Percentiles rank a stretch among this genome's conserved stretches.
These are phyloP conservation scores for Paraphoma sp. DNA, from an alignment of 2,329 filamentous ascomycete species.

Conservation along the genomic window DNA sequence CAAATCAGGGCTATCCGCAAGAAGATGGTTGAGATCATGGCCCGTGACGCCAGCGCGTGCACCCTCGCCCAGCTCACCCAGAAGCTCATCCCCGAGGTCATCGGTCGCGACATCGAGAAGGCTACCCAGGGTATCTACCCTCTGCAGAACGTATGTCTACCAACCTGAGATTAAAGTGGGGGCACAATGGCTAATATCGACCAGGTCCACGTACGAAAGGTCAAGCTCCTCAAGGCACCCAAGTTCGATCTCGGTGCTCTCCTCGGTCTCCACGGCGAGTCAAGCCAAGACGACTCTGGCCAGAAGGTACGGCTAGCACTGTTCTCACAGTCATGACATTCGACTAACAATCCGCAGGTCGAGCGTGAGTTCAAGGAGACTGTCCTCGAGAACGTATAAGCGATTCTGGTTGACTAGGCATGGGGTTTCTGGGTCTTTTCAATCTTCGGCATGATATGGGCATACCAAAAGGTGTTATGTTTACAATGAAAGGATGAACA, in stretches of 20 bases:
- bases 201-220: constrained; percentile 99
- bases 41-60: constrained; percentile 92
- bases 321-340: not conserved
- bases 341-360: constrained; percentile 38
- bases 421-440: constrained; percentile 48
- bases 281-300: constrained; percentile 91
- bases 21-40: constrained; percentile 99
- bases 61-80: constrained; percentile 94
- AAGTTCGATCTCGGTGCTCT: constrained; percentile 99
- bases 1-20: constrained; percentile 98
- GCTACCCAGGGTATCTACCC: constrained; percentile 99
- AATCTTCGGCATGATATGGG: constrained; percentile 50
- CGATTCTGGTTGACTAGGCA: constrained; percentile 44
- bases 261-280: constrained; percentile 97
- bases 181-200: constrained; percentile 24
- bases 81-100: constrained; percentile 99
- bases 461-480: constrained; percentile 53
- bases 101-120: constrained; percentile 99
- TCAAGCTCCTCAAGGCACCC: constrained; percentile 97
- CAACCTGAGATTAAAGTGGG: constrained; percentile 14
- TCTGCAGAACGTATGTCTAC: constrained; percentile 84
- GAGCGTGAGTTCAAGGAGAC: constrained; percentile 99
- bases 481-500: constrained; percentile 50
- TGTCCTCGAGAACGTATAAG: constrained; percentile 93
- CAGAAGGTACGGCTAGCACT: constrained; percentile 74